phyloP scores from a whole-genome alignment of 2,329 filamentous ascomycete species.

The Parascedosporium putredinis region DNA sequence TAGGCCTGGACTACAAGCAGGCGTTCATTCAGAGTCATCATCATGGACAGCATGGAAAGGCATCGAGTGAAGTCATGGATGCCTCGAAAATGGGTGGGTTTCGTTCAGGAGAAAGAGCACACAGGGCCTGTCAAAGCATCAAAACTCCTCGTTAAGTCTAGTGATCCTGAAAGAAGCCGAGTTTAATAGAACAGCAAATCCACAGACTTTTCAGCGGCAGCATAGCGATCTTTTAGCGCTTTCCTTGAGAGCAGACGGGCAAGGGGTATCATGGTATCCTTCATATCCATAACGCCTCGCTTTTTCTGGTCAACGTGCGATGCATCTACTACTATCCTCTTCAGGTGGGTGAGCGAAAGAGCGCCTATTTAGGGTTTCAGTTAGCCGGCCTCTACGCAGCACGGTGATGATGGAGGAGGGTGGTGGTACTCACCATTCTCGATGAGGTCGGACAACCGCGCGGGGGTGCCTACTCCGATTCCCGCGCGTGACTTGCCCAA shows the following conservation, averaged over 20 bases:
- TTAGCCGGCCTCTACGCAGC: background rate
- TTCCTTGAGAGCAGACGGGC: slow-evolving; percentile 60
- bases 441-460: slow-evolving; percentile 69
- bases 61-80: too few relatives aligned
- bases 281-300: slow-evolving; percentile 88
- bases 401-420: slow-evolving; percentile 2
- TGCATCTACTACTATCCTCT: slow-evolving; percentile 78
- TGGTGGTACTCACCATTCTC: slow-evolving; percentile 59
- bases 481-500: slow-evolving; percentile 62
- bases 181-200: slow-evolving; percentile 54
- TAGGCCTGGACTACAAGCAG: too few relatives aligned
- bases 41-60: too few relatives aligned
- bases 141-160: background rate
- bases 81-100: too few relatives aligned
- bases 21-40: too few relatives aligned
- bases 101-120: background rate
- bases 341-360: slow-evolving; percentile 58
- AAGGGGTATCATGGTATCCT: slow-evolving; percentile 76
- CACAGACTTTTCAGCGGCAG: slow-evolving; percentile 44
- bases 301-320: slow-evolving; percentile 95
- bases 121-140: background rate
- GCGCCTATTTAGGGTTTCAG: slow-evolving; percentile 37
- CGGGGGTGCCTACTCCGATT: slow-evolving; percentile 83
- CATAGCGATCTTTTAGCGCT: slow-evolving; percentile 63
- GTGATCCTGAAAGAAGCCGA: slow-evolving; percentile 8